Evolutionary conservation across 179 eudicot genomes (phyloP), one percentile per base, ranked within the genome.

Genomic region (Nepenthes alata): DNA sequence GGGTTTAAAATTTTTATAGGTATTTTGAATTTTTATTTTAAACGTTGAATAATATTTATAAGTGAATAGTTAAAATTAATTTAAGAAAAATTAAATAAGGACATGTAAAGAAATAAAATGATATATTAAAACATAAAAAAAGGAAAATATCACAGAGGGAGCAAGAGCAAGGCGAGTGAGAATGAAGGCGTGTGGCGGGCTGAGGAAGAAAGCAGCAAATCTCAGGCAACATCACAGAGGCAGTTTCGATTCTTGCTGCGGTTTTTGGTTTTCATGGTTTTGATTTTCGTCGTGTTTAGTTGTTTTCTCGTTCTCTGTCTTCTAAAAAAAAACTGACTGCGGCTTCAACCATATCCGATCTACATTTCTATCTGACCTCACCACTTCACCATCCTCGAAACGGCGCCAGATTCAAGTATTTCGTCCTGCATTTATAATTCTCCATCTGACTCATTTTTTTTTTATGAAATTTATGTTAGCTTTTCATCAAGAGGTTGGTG

Each of bases 181-280:
- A 79, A 67, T 64, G 78, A 68, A 73, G 25, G 25, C 25, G 25
- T 25, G 65, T 25, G 65, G 75, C 70, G 66, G 70, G 76, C 53
- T 73, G 60, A 67, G 59, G 67, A 63, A 78, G 67, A 64, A 63
- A 77, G 67, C 64, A 70, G 44, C 35, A 63, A 52, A 50, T 53
- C 57, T 47, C 53, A 74, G 59, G 60, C 25, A 55, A 62, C 61
- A 57, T 11, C n/a, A 25, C 9, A 47, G 13, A 54, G 36, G 45
- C 55, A 59, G 64, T 64, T 61, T 49, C 13, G 61, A 57, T 62
- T 57, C 62, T 48, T 63, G 60, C 8, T 72, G 62, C 58, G 66
- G 36, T 16, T 65, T 35, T 61, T 69, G 54, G 49, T 47, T 50
- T 45, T 55, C 58, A 7, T 55, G 5, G 15, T 55, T n/a, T 35